Percentiles rank a stretch among this genome's conserved stretches.
Evolutionary conservation across 2,329 filamentous ascomycete species (phyloP).

Genomic region (Ophiostoma quercus): DNA sequence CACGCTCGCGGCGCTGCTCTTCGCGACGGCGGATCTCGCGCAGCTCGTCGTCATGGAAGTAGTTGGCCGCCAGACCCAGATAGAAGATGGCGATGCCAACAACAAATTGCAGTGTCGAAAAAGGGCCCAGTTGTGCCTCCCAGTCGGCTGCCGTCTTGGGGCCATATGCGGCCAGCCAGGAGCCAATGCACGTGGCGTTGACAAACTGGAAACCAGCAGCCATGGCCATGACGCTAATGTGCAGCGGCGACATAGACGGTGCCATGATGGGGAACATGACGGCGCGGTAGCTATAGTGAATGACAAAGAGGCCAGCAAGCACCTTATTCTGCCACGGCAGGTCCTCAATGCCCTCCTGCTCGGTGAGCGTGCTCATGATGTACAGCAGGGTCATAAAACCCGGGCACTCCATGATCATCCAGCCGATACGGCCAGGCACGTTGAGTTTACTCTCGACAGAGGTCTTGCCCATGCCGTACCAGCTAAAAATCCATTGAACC

Average conservation of each 20-base stretch:
- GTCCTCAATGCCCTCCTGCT: slow-evolving; percentile 49
- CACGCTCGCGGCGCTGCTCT: slow-evolving; percentile 44
- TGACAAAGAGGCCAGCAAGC: slow-evolving; percentile 64
- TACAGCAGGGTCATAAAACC: slow-evolving; percentile 75
- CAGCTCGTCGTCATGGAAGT: slow-evolving; percentile 84
- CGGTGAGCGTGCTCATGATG: slow-evolving; percentile 64
- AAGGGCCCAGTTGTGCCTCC: slow-evolving; percentile 31
- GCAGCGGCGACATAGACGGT: slow-evolving; percentile 89
- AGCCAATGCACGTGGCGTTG: slow-evolving; percentile 73
- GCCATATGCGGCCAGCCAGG: slow-evolving; percentile 82
- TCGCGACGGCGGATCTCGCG: slow-evolving; percentile 70
- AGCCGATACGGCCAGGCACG: slow-evolving; percentile 80
- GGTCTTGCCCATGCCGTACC: slow-evolving; percentile 91
- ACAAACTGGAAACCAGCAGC: slow-evolving; percentile 70
- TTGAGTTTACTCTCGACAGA: slow-evolving; percentile 71
- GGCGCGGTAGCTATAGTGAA: slow-evolving; percentile 90
- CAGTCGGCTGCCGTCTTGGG: slow-evolving; percentile 54
- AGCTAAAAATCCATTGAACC: slow-evolving; percentile 69
- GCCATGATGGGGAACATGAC: slow-evolving; percentile 75
- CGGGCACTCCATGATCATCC: slow-evolving; percentile 81
- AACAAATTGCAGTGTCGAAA: slow-evolving; percentile 43
- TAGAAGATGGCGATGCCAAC: slow-evolving; percentile 71
- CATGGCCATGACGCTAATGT: slow-evolving; percentile 58
- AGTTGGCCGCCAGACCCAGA: slow-evolving; percentile 71
- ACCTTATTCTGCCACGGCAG: slow-evolving; percentile 75